Evolutionary conservation across 768 basidiomycete species (phyloP).

Genomic region (Boletus subparvulus): DNA sequence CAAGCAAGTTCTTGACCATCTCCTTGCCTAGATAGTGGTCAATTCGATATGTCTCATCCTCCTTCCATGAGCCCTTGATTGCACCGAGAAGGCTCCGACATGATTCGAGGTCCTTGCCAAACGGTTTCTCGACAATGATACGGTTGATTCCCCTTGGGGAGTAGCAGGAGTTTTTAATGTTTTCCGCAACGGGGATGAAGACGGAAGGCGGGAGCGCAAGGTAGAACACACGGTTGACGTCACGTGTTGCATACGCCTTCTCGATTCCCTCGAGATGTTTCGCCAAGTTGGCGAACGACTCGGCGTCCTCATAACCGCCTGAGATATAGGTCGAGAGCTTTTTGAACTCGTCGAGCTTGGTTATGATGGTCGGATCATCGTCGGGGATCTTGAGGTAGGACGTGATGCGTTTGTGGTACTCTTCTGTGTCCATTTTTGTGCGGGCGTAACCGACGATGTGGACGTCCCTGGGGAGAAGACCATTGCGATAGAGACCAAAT

Average conservation of each 20-base stretch:
- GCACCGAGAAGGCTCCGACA: slow-evolving; percentile 73
- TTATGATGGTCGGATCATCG: slow-evolving; percentile 54
- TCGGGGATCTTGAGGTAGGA: slow-evolving; percentile 82
- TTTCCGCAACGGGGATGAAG: slow-evolving; percentile 85
- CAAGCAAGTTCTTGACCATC: slow-evolving; percentile 99
- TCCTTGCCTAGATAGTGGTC: slow-evolving; percentile 99
- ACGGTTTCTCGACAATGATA: slow-evolving; percentile 98
- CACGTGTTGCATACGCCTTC: slow-evolving; percentile 57
- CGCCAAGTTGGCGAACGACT: slow-evolving; percentile 75
- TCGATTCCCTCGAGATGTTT: slow-evolving; percentile 79
- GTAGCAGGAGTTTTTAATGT: slow-evolving; percentile 83
- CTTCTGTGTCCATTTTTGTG: slow-evolving; percentile 86
- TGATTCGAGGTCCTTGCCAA: slow-evolving; percentile 90
- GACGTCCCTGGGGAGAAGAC: slow-evolving; percentile 76
- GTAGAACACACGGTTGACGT: slow-evolving; percentile 88
- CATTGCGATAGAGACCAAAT: slow-evolving; percentile 81
- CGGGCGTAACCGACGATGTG: slow-evolving; percentile 97
- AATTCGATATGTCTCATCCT: slow-evolving; percentile 98
- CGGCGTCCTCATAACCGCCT: slow-evolving; percentile 85
- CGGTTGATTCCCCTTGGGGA: slow-evolving; percentile 72
- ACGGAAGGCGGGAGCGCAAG: slow-evolving; percentile 97
- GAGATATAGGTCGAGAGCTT: slow-evolving; percentile 74
- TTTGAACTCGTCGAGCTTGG: slow-evolving; percentile 83
- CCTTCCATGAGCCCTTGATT: slow-evolving; percentile 86
- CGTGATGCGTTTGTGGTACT: slow-evolving; percentile 82